A percentile compares a stretch with the other conserved stretches of the same genome.
phyloP scores from a whole-genome alignment of 441 rosid genomes.

The Populus hybrid region DNA sequence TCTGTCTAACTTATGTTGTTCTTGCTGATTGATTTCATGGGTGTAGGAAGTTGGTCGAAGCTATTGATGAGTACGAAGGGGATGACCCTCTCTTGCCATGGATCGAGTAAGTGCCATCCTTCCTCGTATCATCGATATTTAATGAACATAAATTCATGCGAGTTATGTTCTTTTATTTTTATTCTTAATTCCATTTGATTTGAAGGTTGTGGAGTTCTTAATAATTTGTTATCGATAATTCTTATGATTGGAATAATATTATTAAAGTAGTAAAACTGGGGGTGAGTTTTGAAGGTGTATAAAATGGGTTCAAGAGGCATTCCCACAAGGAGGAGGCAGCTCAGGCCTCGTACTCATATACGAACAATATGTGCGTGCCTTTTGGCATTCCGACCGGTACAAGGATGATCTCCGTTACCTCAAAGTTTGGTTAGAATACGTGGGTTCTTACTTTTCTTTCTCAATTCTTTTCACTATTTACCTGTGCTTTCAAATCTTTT shows the following conservation, averaged over 20 bases:
- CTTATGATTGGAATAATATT: neutral
- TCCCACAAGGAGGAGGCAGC: constrained; percentile 74
- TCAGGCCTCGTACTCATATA: constrained; percentile 76
- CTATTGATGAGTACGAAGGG: constrained; percentile 65
- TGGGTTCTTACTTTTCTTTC: constrained; percentile 28
- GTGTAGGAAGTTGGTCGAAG: constrained; percentile 64
- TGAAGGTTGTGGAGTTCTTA: too few species aligned
- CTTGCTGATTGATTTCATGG: neutral
- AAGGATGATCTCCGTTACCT: constrained; percentile 90
- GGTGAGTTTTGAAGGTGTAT: constrained; percentile 56
- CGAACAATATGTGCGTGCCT: constrained; percentile 84
- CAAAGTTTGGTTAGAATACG: constrained; percentile 96
- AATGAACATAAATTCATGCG: neutral
- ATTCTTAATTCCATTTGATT: neutral
- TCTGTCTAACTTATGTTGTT: neutral
- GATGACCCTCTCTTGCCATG: constrained; percentile 86
- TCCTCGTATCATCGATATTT: neutral
- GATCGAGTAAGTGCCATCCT: constrained; percentile 49
- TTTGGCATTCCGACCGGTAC: constrained; percentile 75
- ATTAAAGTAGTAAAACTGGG: neutral
- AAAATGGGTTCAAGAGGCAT: constrained; percentile 91
- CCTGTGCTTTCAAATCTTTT: neutral
- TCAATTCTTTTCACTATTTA: neutral
- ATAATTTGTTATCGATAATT: neutral
- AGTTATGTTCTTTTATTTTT: neutral